phyloP scores from a whole-genome alignment of 192 early-diverging fungal genomes.

The Backusella parvicylindrica region DNA sequence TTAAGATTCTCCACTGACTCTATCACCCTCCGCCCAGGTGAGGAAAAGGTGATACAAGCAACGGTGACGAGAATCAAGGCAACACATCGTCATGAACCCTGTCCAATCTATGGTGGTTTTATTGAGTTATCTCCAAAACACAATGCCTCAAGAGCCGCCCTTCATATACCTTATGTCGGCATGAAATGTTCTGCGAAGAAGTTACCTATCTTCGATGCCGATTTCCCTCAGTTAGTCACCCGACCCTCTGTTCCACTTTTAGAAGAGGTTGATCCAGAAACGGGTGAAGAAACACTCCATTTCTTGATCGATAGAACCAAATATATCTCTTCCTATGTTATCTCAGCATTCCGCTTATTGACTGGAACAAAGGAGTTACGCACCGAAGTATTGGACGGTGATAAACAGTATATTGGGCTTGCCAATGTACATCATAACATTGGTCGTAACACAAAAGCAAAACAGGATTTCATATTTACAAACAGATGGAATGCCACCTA shows the following conservation, averaged over 20 bases:
- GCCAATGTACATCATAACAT: constrained; percentile 3
- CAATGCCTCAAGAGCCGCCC: constrained; percentile 5
- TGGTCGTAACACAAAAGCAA: constrained; percentile 14
- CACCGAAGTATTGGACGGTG: constrained; percentile 15
- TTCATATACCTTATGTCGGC: constrained; percentile 46
- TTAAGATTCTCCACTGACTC: background rate
- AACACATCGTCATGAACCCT: constrained; percentile 18
- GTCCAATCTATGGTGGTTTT: constrained; percentile 44
- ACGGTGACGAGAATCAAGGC: background rate
- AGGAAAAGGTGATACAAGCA: background rate
- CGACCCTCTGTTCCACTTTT: background rate
- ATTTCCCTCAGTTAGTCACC: constrained; percentile 13
- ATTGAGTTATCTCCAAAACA: constrained; percentile 31
- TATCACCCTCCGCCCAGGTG: constrained; percentile 11
- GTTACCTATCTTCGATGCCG: constrained; percentile 38
- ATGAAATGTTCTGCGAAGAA: constrained; percentile 36
- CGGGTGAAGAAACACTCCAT: background rate
- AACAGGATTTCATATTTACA: background rate
- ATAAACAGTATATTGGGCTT: background rate
- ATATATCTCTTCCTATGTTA: background rate
- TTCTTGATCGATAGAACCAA: constrained; percentile 5
- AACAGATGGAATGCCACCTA: constrained; percentile 22
- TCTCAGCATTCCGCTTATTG: constrained; percentile 16
- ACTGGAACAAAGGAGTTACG: constrained; percentile 20
- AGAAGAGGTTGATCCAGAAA: background rate